Conservation (phyloP, 768 basidiomycete genomes). For the Amanita polypyramis region DNA sequence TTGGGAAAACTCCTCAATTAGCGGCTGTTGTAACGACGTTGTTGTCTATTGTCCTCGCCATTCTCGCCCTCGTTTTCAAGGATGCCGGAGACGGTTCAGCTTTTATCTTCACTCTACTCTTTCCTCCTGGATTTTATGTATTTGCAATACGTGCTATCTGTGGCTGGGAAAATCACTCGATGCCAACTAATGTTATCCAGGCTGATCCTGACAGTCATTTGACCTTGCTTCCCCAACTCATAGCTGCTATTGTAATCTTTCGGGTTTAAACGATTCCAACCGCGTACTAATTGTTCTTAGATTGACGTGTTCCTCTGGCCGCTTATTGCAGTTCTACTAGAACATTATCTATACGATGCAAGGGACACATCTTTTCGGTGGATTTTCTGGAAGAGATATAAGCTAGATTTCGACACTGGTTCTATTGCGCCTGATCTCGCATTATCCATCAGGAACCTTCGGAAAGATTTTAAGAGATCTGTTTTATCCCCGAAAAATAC, state of each 20-base stretch:
- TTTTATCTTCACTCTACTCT: conserved; percentile 56
- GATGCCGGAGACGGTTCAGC: conserved; percentile 32
- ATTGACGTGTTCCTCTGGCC: conserved; percentile 71
- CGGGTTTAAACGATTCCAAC: not conserved
- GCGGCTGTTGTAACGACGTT: conserved; percentile 61
- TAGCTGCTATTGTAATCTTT: conserved; percentile 50
- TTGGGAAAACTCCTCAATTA: conserved; percentile 63
- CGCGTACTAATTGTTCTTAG: conserved; percentile 21
- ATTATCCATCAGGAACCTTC: conserved; percentile 51
- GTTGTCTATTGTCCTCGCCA: conserved; percentile 53
- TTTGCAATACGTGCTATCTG: conserved; percentile 59
- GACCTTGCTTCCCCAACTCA: conserved; percentile 44
- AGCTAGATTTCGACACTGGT: conserved; percentile 7
- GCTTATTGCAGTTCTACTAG: conserved; percentile 46
- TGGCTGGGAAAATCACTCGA: conserved; percentile 53
- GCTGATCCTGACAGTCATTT: conserved; percentile 53
- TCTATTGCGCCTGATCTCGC: conserved; percentile 32
- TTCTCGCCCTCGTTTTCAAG: conserved; percentile 49
- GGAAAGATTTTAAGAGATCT: conserved; percentile 46
- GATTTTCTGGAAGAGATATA: conserved; percentile 15
- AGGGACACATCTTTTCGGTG: conserved; percentile 20
- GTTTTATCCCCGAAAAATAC: conserved; percentile 33
- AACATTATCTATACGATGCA: conserved; percentile 54
- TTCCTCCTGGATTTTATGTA: conserved; percentile 69
- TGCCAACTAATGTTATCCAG: conserved; percentile 41